Evolutionary conservation across 306 rosid genomes (phyloP).

Genomic region (Oxytropis ochrocephala): DNA sequence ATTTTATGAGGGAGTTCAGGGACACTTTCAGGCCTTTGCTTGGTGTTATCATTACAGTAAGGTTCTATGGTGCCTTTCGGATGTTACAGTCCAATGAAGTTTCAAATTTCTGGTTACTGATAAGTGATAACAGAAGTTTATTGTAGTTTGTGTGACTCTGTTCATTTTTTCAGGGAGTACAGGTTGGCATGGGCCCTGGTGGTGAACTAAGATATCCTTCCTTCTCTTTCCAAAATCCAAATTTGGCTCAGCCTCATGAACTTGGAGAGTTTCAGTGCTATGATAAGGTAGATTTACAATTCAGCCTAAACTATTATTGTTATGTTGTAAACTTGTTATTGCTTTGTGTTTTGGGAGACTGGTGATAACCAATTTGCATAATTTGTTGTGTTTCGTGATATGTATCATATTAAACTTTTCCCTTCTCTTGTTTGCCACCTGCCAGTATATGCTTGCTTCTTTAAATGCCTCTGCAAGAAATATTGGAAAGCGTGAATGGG

Average conservation of each 20-base stretch:
- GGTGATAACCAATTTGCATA: neutral
- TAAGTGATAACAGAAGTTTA: constrained; percentile 1
- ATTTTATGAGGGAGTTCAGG: constrained; percentile 84
- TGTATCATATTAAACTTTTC: constrained; percentile 10
- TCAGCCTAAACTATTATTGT: constrained; percentile 21
- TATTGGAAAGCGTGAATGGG: constrained; percentile 73
- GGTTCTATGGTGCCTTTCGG: constrained; percentile 25
- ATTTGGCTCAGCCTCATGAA: constrained; percentile 45
- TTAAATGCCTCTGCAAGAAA: constrained; percentile 65
- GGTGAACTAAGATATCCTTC: constrained; percentile 93
- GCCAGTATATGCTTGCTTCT: constrained; percentile 82
- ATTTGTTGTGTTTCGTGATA: neutral
- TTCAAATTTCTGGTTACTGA: constrained; percentile 7
- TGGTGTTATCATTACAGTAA: constrained; percentile 72
- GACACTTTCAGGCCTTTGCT: constrained; percentile 53
- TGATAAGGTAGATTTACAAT: constrained; percentile 58
- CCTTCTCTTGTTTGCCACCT: constrained; percentile 10
- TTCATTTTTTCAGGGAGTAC: constrained; percentile 60
- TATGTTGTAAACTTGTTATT: neutral
- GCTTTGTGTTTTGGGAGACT: constrained; percentile 14
- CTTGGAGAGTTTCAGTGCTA: constrained; percentile 90
- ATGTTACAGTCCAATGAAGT: neutral
- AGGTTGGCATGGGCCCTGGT: constrained; percentile 88
- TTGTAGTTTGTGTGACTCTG: constrained; percentile 8
- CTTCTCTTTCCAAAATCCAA: constrained; percentile 38